Evolutionary conservation across 2,329 filamentous ascomycete genomes (phyloP), one percentile per base, ranked within the genome.

Genomic region (Dactylella cylindrospora): DNA sequence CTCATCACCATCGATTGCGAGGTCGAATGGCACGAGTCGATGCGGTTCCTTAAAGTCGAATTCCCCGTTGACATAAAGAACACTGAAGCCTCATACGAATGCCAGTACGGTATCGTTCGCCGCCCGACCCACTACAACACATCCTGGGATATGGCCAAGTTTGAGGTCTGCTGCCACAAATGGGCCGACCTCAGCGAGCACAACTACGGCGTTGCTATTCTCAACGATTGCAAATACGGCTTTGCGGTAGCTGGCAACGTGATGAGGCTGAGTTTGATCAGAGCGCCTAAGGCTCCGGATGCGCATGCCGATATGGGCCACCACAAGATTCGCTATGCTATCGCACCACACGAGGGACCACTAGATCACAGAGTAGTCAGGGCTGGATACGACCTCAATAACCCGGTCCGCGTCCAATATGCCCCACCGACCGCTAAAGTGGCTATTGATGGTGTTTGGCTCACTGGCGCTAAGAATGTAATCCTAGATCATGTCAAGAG

Each of bases 61-160:
- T 98, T 98, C 75, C 91, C 93, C 0, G 90, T 96, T 65, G 85
- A 94, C 69, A 80, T 97, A 65, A 82, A 84, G 67, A 96, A 91
- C 74, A 95, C 86, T 0, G 90, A 96, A 66, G 67, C 67, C 12
- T 68, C 67, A 26, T 98, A 98, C 72, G 93, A 98, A 74, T 95
- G 89, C 5, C 90, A 95, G 70, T 97, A 88, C 70, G 91, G 91
- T 68, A 83, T 96, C 67, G 84, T 93, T 65, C 83, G 83, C 67
- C 82, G 93, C 23, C 91, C 93, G 2, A 98, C 93, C 0, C 93
- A 98, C 75, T 97, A 96, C 80, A 98, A 98, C 76, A 98, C 93
- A 2, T 86, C 78, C 67, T 95, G 90, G 90, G 90, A 95, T 71
- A 95, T 95, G 90, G 90, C 90, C 70, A 95, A 95, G 70, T 96